Evolutionary conservation across 106 monocot species (phyloP), one percentile per base, ranked within the genome.

Genomic region (Narthecium ossifragum): DNA sequence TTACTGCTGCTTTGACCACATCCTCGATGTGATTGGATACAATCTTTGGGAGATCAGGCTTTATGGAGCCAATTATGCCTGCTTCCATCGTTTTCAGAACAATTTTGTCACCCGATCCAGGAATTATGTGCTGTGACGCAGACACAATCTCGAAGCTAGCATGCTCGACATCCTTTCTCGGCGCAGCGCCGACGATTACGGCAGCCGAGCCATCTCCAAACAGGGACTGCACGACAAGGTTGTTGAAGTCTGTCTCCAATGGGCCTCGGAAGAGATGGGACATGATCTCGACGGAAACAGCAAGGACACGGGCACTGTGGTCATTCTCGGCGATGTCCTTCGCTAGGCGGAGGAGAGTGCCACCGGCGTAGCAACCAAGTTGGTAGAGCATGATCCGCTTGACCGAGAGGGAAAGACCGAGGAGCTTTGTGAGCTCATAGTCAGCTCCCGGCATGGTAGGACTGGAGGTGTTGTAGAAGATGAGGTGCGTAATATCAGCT

Each of bases 331-430:
- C 54, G 15, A 55, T 8, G 54, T 55, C 54, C 30, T 55, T 55
- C 15, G 54, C 64, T 7, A 65, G 51, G 37, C 64, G 64, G 36
- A 65, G 52, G 24, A 31, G 38, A 8, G 52, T 53, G 33, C 31
- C 64, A 21, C 43, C 43, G 43, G 43, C 43, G 11, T 43, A 43
- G 43, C 43, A 43, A 13, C 43, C 43, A 18, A 43, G 63, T 6
- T 65, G 53, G 52, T 65, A 65, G 28, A 65, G 34, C 64, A 53
- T 53, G 64, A 26, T 11, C 0, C 64, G 67, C 12, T 57, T 38
- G 31, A 57, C 57, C 12, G 40, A 22, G 7, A 13, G 14, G 13
- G 37, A 12, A 21, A 67, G 67, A 57, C 56, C 56, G 23, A 67
- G 57, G 27, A 67, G 67, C 26, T 40, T 46, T 26, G 46, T 30